Conservation (phyloP, 78 protist species). For the Dictyostelium discoideum region dicty_2.7 NC_007091.3:3613501-3614000, state of each 20-base stretch:
- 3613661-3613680: no score
- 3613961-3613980: neutral
- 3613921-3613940: neutral
- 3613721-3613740: neutral
- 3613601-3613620: neutral
- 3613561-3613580: neutral
- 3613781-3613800: neutral
- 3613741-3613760: neutral
- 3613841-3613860: neutral
- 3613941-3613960: neutral
- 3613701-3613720: neutral
- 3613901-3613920: neutral
- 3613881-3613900: neutral
- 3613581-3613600: neutral
- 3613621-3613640: neutral
- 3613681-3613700: neutral
- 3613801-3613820: neutral
- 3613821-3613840: neutral
- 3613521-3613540: neutral
- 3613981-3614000: neutral
- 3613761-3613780: neutral
- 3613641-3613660: neutral
- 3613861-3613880: neutral
- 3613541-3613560: neutral
- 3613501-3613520: neutral